A percentile compares a stretch with the other conserved stretches of the same genome.
phyloP scores from a whole-genome alignment of 2,329 filamentous ascomycete genomes.

The Microcera coccophila region DNA sequence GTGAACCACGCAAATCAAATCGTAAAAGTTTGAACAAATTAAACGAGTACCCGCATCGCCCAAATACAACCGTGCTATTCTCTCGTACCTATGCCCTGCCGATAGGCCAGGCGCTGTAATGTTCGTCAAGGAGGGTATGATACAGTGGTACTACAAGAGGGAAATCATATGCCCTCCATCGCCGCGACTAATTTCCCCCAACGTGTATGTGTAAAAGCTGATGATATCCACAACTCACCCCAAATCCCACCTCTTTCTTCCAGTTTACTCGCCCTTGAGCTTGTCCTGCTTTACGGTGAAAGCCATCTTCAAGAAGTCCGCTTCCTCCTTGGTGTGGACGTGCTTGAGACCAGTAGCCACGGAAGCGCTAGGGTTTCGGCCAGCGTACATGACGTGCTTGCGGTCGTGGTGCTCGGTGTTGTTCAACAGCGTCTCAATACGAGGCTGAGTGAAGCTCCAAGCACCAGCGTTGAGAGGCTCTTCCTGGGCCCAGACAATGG shows the following conservation, averaged over 20 bases:
- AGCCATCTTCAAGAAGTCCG: slow-evolving; percentile 68
- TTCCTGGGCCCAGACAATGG: slow-evolving; percentile 95
- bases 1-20: slow-evolving; percentile 4
- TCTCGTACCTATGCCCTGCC: slow-evolving; percentile 24
- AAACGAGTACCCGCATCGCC: background rate
- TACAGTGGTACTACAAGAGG: slow-evolving; percentile 32
- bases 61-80: slow-evolving; percentile 1
- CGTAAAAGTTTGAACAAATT: background rate
- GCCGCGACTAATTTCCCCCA: slow-evolving; percentile 19
- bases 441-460: slow-evolving; percentile 95
- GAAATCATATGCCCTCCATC: slow-evolving; percentile 21
- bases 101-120: slow-evolving; percentile 19
- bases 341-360: slow-evolving; percentile 91
- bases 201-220: slow-evolving; percentile 5
- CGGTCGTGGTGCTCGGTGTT: slow-evolving; percentile 87
- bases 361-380: slow-evolving; percentile 85
- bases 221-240: background rate
- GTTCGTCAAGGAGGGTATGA: slow-evolving; percentile 28
- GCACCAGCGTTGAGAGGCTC: slow-evolving; percentile 96
- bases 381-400: slow-evolving; percentile 96
- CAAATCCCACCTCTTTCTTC: background rate
- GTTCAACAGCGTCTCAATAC: slow-evolving; percentile 94
- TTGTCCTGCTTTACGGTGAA: slow-evolving; percentile 65
- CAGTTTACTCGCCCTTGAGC: slow-evolving; percentile 61
- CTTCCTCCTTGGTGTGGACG: slow-evolving; percentile 87